Conservation (phyloP, 495 filamentous ascomycete genomes). For the Tuber calosporum region DNA sequence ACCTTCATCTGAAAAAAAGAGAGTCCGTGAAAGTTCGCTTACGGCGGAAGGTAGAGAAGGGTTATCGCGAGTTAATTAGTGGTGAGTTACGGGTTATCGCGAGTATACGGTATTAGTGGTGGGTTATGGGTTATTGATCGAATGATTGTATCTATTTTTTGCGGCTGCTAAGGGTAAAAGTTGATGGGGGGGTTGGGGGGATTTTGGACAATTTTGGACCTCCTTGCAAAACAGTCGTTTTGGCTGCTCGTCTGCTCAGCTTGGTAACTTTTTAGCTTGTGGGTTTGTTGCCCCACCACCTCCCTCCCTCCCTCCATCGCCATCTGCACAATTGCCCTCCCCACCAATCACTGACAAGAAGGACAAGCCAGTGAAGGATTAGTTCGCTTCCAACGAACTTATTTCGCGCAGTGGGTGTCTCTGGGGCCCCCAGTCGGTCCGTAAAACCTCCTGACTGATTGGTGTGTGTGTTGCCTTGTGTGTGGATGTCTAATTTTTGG, state of each 20-base stretch:
- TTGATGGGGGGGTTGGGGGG: background rate
- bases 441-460: background rate
- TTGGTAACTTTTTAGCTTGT: background rate
- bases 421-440: background rate
- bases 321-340: background rate
- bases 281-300: background rate
- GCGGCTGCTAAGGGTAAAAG: background rate
- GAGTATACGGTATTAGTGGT: no score
- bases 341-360: background rate
- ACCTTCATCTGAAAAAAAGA: background rate
- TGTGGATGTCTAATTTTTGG: background rate
- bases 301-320: background rate
- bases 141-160: background rate
- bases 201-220: slow-evolving; percentile 1
- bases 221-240: background rate
- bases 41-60: background rate
- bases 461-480: background rate
- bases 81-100: no score
- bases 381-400: background rate
- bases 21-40: background rate
- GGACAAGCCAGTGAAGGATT: background rate
- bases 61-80: no score
- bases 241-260: background rate
- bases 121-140: background rate
- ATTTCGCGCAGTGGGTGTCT: background rate